These are phyloP conservation scores for Hygrocybe coccinea DNA, from an alignment of 768 basidiomycete species.

Conservation along the genomic window DNA sequence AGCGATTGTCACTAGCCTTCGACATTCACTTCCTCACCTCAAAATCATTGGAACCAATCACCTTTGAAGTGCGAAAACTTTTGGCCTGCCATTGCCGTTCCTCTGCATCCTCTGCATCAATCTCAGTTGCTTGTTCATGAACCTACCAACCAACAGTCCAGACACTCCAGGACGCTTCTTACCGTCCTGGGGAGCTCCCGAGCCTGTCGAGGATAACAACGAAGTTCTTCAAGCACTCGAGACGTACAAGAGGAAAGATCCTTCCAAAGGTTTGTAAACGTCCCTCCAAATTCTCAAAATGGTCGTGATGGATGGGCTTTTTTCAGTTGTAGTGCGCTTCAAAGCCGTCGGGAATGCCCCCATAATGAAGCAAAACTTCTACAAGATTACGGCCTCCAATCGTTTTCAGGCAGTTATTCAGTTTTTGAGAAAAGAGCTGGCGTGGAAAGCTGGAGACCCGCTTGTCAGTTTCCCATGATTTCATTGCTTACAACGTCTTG, in stretches of 20 bases:
- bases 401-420: constrained; percentile 93
- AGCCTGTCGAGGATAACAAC: constrained; percentile 29
- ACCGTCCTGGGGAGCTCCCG: constrained; percentile 29
- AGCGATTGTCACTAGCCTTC: too few relatives aligned
- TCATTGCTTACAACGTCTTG: constrained; percentile 9
- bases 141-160: not conserved
- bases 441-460: constrained; percentile 81
- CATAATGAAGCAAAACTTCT: constrained; percentile 98
- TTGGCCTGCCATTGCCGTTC: too few relatives aligned
- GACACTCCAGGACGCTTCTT: constrained; percentile 9
- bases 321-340: constrained; percentile 91
- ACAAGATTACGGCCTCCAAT: constrained; percentile 93
- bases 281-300: not conserved
- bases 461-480: constrained; percentile 48
- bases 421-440: constrained; percentile 84
- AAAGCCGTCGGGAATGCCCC: constrained; percentile 97
- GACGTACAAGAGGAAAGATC: constrained; percentile 82
- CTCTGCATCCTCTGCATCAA: too few relatives aligned
- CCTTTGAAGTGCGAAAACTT: too few relatives aligned
- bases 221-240: constrained; percentile 73
- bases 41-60: too few relatives aligned
- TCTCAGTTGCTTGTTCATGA: too few relatives aligned
- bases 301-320: not conserved
- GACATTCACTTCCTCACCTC: too few relatives aligned
- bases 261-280: constrained; percentile 57